A percentile compares a stretch with the other conserved stretches of the same genome.
phyloP scores from a whole-genome alignment of 2,329 filamentous ascomycete genomes.

The Penicillium glabrum region DNA sequence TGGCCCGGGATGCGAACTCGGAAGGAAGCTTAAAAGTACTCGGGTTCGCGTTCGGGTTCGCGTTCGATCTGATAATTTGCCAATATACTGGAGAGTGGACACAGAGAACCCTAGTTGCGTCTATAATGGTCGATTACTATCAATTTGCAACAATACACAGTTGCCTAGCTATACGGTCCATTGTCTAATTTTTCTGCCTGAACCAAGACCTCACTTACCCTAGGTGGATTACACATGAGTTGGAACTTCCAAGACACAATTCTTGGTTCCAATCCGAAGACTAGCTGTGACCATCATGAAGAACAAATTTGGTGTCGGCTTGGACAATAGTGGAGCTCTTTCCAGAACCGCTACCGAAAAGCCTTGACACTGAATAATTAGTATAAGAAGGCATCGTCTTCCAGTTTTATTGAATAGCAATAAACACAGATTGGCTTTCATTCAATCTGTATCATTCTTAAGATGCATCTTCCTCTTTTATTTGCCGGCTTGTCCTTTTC shows the following conservation, averaged over 20 bases:
- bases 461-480: background rate
- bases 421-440: background rate
- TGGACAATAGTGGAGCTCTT: background rate
- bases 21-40: too few relatives aligned
- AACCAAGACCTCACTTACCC: too few relatives aligned
- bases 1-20: too few relatives aligned
- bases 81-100: too few relatives aligned
- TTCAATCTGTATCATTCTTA: background rate
- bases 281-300: background rate
- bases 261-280: background rate
- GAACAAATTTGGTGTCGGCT: background rate
- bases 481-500: background rate
- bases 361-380: background rate
- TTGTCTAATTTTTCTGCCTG: too few relatives aligned
- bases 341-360: background rate
- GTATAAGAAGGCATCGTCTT: background rate
- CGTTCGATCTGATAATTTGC: too few relatives aligned
- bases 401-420: background rate
- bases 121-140: too few relatives aligned
- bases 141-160: too few relatives aligned
- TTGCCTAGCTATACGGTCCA: too few relatives aligned
- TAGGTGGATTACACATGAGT: too few relatives aligned
- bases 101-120: too few relatives aligned
- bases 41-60: too few relatives aligned
- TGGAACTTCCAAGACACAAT: background rate